Conservation (phyloP, 306 rosid species). For the Vigna trinervia region DNA sequence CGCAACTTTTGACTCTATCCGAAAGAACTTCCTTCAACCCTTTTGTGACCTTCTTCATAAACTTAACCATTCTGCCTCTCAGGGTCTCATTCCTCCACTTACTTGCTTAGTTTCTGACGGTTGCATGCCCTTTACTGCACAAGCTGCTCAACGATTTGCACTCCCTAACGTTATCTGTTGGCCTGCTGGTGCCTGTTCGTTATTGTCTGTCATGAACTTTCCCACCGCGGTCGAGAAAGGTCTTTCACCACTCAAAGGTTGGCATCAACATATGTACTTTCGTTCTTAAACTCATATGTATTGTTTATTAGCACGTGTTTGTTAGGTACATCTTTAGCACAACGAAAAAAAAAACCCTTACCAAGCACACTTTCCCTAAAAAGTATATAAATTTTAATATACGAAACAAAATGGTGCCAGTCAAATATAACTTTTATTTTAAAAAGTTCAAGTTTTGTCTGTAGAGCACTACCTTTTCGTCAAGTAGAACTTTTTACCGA, state of each 20-base stretch:
- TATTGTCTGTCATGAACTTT: conserved; percentile 13
- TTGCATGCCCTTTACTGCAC: conserved; percentile 24
- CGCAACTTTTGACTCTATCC: conserved; percentile 22
- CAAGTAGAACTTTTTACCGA: too few relatives aligned
- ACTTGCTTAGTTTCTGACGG: conserved; percentile 34
- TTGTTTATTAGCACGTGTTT: neutral
- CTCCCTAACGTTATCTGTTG: conserved; percentile 28
- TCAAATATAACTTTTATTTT: too few relatives aligned
- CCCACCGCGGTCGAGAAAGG: conserved; percentile 23
- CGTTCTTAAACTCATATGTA: neutral
- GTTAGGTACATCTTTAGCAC: too few relatives aligned
- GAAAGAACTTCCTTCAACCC: conserved; percentile 2
- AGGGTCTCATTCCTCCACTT: conserved; percentile 32
- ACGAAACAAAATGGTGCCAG: too few relatives aligned
- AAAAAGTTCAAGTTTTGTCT: too few relatives aligned
- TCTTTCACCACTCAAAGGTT: conserved; percentile 41
- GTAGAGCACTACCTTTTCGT: too few relatives aligned
- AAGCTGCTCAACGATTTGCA: conserved; percentile 42
- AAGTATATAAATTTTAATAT: too few relatives aligned
- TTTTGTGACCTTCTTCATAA: conserved; percentile 25
- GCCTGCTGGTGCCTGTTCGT: neutral
- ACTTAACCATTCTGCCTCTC: conserved; percentile 11
- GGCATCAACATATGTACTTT: neutral
- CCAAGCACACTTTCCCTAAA: too few relatives aligned
- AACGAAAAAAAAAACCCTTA: too few relatives aligned